Evolutionary conservation across 768 basidiomycete genomes (phyloP).

Genomic region (Termitomyces titanicus): DNA sequence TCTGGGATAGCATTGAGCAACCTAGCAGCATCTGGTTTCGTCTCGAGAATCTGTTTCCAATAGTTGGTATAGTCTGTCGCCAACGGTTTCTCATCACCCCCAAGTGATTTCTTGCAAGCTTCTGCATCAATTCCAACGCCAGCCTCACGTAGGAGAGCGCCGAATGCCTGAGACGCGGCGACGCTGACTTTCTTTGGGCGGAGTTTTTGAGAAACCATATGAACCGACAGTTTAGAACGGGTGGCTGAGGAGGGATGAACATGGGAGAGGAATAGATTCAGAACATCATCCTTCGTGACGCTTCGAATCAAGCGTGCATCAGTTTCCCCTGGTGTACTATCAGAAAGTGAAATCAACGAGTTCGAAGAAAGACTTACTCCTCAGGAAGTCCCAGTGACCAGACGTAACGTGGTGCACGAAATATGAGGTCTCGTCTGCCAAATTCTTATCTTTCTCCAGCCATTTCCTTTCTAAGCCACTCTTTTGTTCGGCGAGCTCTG

Average conservation of each 20-base stretch:
- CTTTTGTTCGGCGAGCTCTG: conserved; percentile 78
- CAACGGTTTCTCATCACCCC: conserved; percentile 53
- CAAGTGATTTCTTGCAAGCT: conserved; percentile 48
- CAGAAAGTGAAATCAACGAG: conserved; percentile 1
- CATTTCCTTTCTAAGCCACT: conserved; percentile 73
- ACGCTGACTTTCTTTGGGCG: conserved; percentile 58
- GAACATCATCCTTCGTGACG: conserved; percentile 72
- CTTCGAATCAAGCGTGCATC: conserved; percentile 64
- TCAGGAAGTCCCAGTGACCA: conserved; percentile 83
- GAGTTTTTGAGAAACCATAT: conserved; percentile 70
- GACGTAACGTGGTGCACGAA: conserved; percentile 71
- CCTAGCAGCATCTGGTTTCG: conserved; percentile 35
- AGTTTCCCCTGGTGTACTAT: conserved; percentile 49
- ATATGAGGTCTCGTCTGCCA: conserved; percentile 71
- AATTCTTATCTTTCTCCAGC: conserved; percentile 85
- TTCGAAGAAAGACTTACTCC: conserved; percentile 50
- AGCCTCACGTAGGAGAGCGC: conserved; percentile 43
- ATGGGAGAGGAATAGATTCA: conserved; percentile 62
- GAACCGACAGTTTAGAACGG: conserved; percentile 83
- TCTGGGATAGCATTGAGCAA: conserved; percentile 54
- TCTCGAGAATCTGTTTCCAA: conserved; percentile 48
- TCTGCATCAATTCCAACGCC: conserved; percentile 47
- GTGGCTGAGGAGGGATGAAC: conserved; percentile 67
- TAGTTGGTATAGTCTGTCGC: conserved; percentile 59
- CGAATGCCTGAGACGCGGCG: conserved; percentile 61